Base-by-base conservation (phyloP, 768 basidiomycete species). In the Pleurotus djamor region DNA sequence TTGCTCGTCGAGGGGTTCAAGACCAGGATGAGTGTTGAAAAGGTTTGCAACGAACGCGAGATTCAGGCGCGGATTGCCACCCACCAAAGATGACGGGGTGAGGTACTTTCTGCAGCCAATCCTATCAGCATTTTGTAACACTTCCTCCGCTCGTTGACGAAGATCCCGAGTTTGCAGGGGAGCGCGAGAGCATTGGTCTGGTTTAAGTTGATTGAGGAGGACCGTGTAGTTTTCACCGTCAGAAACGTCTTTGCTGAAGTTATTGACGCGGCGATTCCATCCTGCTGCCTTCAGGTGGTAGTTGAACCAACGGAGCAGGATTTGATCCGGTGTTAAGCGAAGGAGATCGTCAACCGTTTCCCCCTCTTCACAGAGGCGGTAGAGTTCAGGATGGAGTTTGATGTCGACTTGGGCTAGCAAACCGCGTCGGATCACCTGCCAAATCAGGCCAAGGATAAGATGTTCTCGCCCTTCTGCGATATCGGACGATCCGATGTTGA, bases 151-250 rank as follows among this genome's bases (percentile, higher is more conserved):
- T 37, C 97, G 89, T 63, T 86, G 79, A 14, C 87, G 86, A 48
- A 93, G 70, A 64, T 98, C 95, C 35, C 75, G 73, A 0, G 94
- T 96, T 69, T 97, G 91, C 2, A 98, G 81, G 1, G 97, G 96
- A 0, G 88, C 85, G n/a, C 85, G 83, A 12, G 95, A 94, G 70
- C 97, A 98, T 62, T 94, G 81, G 55, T 92, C 89, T 2, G 97
- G 95, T 70, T 96, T 94, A 64, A 99, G 87, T 72, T 98, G 96
- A 73, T 98, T 89, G 58, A 99, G 81, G 5, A 99, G 87, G 57
- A 98, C 80, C 8, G 96, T 98, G 77, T 98, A 99, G 79, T 98
- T 98, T 76, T 98, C 95, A 57, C 91, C 95, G 67, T 99, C 97
- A 33, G 82, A 86, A n/a, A 98, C 95, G 72, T 99, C 97, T 65